Evolutionary conservation across 2,329 filamentous ascomycete species (phyloP).

Genomic region (Celoporthe dispersa): DNA sequence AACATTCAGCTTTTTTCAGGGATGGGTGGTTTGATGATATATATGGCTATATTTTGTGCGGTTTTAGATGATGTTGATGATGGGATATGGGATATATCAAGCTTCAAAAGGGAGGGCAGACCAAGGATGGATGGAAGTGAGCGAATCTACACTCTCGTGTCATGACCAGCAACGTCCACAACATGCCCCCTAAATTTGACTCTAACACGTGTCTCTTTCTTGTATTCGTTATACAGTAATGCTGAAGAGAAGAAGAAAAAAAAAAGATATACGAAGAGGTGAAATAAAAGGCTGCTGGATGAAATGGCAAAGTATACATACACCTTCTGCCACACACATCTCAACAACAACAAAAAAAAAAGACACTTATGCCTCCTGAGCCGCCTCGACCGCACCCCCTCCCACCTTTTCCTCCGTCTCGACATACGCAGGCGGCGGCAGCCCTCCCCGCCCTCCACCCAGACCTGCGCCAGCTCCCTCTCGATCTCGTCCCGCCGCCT

Average conservation of each 20-base stretch:
- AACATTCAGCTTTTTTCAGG: background rate
- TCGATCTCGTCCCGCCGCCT: conserved; percentile 79
- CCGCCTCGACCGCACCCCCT: background rate
- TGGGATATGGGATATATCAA: background rate
- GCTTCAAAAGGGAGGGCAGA: background rate
- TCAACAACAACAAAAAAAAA: background rate
- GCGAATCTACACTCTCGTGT: background rate
- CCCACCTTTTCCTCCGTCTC: conserved; percentile 31
- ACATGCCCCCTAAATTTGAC: too few relatives aligned
- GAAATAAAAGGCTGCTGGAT: background rate
- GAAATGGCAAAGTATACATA: background rate
- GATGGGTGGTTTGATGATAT: background rate
- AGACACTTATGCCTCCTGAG: background rate
- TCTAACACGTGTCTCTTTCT: too few relatives aligned
- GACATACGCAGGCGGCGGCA: conserved; percentile 50
- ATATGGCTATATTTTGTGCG: too few relatives aligned
- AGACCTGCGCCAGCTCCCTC: conserved; percentile 70
- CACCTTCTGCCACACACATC: background rate
- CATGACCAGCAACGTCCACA: background rate
- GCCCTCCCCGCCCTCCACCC: conserved; percentile 57
- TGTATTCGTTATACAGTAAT: too few relatives aligned
- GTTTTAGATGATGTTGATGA: background rate
- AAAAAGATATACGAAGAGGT: background rate
- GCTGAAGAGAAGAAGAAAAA: too few relatives aligned
- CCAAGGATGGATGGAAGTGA: background rate